Evolutionary conservation across 768 basidiomycete genomes (phyloP).

Genomic region (Tephrocybe rancida): DNA sequence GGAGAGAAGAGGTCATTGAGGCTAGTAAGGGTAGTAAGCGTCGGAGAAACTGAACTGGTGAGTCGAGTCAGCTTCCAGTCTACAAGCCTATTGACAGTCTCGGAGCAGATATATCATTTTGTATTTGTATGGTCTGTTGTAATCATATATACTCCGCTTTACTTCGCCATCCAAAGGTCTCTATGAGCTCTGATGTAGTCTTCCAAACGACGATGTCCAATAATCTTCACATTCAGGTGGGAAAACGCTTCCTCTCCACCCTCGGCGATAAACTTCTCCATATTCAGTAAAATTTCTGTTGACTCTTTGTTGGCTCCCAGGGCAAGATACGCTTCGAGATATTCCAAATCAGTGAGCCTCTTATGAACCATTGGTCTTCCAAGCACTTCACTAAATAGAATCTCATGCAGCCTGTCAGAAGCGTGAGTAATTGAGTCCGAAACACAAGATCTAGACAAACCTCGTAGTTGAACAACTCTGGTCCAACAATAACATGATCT

Average conservation of each 20-base stretch:
- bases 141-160: not conserved
- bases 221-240: conserved; percentile 16
- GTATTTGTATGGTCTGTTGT: not conserved
- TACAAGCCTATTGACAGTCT: not conserved
- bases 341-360: conserved; percentile 21
- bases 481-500: conserved; percentile 33
- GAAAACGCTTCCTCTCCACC: conserved; percentile 25
- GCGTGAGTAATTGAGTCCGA: conserved; percentile 24
- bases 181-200: conserved; percentile 26
- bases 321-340: conserved; percentile 11
- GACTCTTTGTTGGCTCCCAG: conserved; percentile 20
- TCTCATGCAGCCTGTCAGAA: conserved; percentile 23
- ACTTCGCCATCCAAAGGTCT: conserved; percentile 15
- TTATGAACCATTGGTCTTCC: conserved; percentile 31
- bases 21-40: conserved; percentile 59
- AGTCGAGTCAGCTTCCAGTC: not conserved
- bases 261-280: conserved; percentile 20
- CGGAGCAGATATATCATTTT: not conserved
- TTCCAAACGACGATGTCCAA: conserved; percentile 23
- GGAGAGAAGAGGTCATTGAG: conserved; percentile 68
- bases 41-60: conserved; percentile 26
- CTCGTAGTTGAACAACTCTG: conserved; percentile 31
- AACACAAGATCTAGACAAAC: conserved; percentile 14
- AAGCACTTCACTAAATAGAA: conserved; percentile 24
- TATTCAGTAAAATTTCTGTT: conserved; percentile 14